Conservation (phyloP, 78 protist species). For the Isochrysis galbana region DNA sequence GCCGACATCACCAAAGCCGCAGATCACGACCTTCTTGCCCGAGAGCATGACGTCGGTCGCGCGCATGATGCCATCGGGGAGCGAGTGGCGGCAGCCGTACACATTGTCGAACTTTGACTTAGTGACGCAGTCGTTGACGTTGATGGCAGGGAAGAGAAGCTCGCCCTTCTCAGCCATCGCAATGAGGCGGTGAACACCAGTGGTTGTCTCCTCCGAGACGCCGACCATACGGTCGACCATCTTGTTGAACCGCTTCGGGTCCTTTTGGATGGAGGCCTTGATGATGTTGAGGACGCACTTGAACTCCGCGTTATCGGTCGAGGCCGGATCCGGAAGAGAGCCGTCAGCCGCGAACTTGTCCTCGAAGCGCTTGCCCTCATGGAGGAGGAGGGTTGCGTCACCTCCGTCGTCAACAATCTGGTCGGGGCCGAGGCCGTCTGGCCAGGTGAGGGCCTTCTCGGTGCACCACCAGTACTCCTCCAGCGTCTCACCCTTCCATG, state of each 20-base stretch:
- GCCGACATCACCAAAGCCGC: constrained; percentile 99
- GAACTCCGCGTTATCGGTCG: constrained; percentile 59
- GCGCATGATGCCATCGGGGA: no score
- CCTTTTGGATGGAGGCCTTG: constrained; percentile 45
- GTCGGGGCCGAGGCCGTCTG: constrained; percentile 80
- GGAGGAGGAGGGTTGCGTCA: constrained; percentile 96
- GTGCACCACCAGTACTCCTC: no score
- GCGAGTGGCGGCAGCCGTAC: no score
- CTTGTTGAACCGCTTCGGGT: constrained; percentile 63
- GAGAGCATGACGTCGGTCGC: no score
- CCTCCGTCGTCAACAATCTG: constrained; percentile 99
- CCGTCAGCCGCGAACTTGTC: constrained; percentile 12
- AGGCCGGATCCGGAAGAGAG: constrained; percentile 49
- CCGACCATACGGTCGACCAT: constrained; percentile 85
- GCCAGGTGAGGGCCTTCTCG: no score
- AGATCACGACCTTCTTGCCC: constrained; percentile 93
- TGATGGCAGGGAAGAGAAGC: no score
- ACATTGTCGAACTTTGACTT: no score
- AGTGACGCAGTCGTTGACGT: no score
- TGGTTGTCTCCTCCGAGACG: constrained; percentile 99
- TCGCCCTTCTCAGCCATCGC: constrained; percentile 79
- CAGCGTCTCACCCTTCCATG: no score
- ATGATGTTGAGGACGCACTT: constrained; percentile 39
- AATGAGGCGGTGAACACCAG: constrained; percentile 98
- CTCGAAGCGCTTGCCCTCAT: constrained; percentile 85